phyloP scores from a whole-genome alignment of 371 early-diverging fungal genomes.

The Mucor circinelloides region DNA sequence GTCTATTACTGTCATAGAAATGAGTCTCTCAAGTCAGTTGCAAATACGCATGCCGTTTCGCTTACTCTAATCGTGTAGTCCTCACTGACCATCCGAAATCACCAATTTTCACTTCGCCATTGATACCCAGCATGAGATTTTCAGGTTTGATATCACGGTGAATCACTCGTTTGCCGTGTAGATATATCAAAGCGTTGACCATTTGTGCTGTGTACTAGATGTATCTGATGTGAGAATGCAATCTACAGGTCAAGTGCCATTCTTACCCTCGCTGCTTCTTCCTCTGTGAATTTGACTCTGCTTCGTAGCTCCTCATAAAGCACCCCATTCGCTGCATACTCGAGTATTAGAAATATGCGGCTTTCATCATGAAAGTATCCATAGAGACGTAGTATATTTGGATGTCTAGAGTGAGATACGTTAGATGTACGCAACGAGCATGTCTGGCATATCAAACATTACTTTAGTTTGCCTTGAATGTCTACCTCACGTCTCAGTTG shows the following conservation, averaged over 20 bases:
- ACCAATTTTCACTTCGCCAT: conserved; percentile 54
- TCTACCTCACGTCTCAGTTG: conserved; percentile 89
- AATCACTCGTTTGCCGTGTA: conserved; percentile 95
- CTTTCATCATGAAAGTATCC: conserved; percentile 98
- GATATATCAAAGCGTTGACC: conserved; percentile 70
- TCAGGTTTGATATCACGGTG: conserved; percentile 98
- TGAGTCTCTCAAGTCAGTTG: not conserved
- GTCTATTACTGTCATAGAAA: conserved; percentile 40
- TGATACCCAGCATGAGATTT: conserved; percentile 81
- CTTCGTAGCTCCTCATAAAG: conserved; percentile 84
- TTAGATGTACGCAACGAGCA: not conserved
- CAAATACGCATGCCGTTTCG: not conserved
- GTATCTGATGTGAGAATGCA: conserved; percentile 31
- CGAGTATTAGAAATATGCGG: conserved; percentile 94
- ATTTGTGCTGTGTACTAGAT: conserved; percentile 92
- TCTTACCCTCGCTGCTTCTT: conserved; percentile 71
- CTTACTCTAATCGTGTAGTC: conserved; percentile 42
- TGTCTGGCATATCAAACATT: not conserved
- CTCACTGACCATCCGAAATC: conserved; percentile 56
- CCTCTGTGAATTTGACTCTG: conserved; percentile 74
- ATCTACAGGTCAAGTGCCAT: not conserved
- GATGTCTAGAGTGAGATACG: conserved; percentile 63
- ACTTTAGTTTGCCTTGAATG: conserved; percentile 93
- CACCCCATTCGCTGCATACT: conserved; percentile 97
- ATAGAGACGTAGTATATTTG: conserved; percentile 93